These are phyloP conservation scores for Teratosphaeriaceae sp. DNA, from an alignment of 2,329 filamentous ascomycete species.

Conservation along the genomic window DNA sequence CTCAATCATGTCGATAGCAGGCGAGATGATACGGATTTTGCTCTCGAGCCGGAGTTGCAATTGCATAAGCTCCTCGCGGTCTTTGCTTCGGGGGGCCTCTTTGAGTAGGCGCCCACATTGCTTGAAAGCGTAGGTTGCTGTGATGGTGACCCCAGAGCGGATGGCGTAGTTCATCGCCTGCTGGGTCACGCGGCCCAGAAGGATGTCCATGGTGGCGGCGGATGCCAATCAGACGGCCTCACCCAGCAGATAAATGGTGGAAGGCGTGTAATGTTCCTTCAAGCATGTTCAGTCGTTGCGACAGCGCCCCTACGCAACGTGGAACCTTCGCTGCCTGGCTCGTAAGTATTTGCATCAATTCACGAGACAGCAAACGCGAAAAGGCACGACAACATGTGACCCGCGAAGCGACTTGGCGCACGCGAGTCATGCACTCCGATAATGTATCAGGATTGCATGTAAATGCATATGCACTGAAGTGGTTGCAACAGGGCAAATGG, in stretches of 20 bases:
- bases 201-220: constrained; percentile 66
- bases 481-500: too few species aligned
- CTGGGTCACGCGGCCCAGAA: constrained; percentile 59
- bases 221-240: background rate
- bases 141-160: constrained; percentile 76
- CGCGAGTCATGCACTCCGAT: too few species aligned
- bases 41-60: constrained; percentile 70
- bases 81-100: constrained; percentile 61
- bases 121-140: constrained; percentile 74
- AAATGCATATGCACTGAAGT: too few species aligned
- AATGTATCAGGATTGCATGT: too few species aligned
- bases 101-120: constrained; percentile 75
- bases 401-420: too few species aligned
- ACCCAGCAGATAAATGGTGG: background rate
- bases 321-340: background rate
- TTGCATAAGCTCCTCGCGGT: constrained; percentile 62
- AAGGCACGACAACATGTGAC: background rate
- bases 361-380: background rate
- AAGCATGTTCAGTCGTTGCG: background rate
- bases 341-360: background rate
- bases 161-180: constrained; percentile 93
- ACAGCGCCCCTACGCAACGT: too few species aligned
- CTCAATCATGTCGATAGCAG: constrained; percentile 87
- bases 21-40: constrained; percentile 90
- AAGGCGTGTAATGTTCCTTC: background rate